phyloP scores from a whole-genome alignment of 495 filamentous ascomycete genomes.

The Wilcoxina mikolae region DNA sequence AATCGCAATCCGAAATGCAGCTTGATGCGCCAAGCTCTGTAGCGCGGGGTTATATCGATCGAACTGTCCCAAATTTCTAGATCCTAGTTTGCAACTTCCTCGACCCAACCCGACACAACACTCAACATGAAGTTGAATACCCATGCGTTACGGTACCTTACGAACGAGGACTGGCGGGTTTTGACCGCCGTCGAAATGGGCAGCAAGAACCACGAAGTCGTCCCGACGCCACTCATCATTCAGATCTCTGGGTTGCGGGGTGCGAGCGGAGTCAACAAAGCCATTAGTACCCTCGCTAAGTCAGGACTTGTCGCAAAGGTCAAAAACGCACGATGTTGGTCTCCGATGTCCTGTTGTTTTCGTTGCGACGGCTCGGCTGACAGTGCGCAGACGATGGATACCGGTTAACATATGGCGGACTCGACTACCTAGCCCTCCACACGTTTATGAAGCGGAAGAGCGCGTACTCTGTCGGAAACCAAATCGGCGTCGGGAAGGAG shows the following conservation, averaged over 20 bases:
- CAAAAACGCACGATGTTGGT: constrained; percentile 76
- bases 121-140: constrained; percentile 87
- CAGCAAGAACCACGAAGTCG: constrained; percentile 90
- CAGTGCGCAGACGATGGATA: constrained; percentile 70
- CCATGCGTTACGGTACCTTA: constrained; percentile 78
- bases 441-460: constrained; percentile 60
- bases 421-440: constrained; percentile 91
- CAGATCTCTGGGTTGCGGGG: constrained; percentile 68
- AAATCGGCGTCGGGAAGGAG: constrained; percentile 95
- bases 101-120: too few species aligned
- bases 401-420: constrained; percentile 86
- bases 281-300: constrained; percentile 83
- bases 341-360: background rate
- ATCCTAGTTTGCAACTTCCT: too few species aligned
- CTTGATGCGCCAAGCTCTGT: too few species aligned
- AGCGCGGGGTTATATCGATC: too few species aligned
- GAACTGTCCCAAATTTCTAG: too few species aligned
- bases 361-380: constrained; percentile 8
- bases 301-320: constrained; percentile 79
- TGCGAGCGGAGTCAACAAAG: constrained; percentile 68
- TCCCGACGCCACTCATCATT: constrained; percentile 77
- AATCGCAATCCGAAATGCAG: too few species aligned
- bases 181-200: constrained; percentile 86
- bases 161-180: constrained; percentile 84
- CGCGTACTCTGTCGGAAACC: constrained; percentile 84